Percentiles rank a stretch among this genome's conserved stretches.
phyloP scores from a whole-genome alignment of 1,284 basidiomycete genomes.

The Vanrija sp. region DNA sequence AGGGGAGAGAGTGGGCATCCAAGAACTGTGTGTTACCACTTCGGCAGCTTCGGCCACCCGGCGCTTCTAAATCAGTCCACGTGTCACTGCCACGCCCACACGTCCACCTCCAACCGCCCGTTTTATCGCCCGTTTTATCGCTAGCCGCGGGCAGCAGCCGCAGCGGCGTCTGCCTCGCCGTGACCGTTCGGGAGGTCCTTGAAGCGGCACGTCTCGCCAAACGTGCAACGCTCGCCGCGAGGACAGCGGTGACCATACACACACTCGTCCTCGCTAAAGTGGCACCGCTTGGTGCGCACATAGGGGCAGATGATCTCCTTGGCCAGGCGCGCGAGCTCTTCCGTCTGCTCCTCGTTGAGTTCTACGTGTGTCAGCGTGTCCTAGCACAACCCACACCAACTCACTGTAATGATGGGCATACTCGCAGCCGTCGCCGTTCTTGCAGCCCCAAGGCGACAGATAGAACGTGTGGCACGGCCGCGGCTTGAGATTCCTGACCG shows the following conservation, averaged over 20 bases:
- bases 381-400: background rate
- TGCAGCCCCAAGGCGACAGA: slow-evolving; percentile 32
- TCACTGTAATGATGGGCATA: slow-evolving; percentile 36
- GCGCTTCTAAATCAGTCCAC: too few relatives aligned
- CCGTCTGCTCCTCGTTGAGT: slow-evolving; percentile 33
- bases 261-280: slow-evolving; percentile 37
- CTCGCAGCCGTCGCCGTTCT: slow-evolving; percentile 34
- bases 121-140: background rate
- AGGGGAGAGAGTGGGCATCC: background rate
- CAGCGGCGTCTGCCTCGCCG: slow-evolving; percentile 19
- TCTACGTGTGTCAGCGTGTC: slow-evolving; percentile 6
- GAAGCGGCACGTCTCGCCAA: slow-evolving; percentile 40
- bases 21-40: too few relatives aligned
- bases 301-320: slow-evolving; percentile 43
- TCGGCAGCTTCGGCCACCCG: too few relatives aligned
- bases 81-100: too few relatives aligned
- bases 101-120: background rate
- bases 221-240: slow-evolving; percentile 28
- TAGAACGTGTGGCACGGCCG: slow-evolving; percentile 22
- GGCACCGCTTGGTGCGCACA: slow-evolving; percentile 30
- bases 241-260: slow-evolving; percentile 42
- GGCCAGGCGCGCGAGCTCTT: slow-evolving; percentile 34
- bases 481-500: slow-evolving; percentile 21
- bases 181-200: slow-evolving; percentile 33
- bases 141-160: background rate